Evolutionary conservation across 345 rosid genomes (phyloP).

Genomic region (Alliaria petiolata): DNA sequence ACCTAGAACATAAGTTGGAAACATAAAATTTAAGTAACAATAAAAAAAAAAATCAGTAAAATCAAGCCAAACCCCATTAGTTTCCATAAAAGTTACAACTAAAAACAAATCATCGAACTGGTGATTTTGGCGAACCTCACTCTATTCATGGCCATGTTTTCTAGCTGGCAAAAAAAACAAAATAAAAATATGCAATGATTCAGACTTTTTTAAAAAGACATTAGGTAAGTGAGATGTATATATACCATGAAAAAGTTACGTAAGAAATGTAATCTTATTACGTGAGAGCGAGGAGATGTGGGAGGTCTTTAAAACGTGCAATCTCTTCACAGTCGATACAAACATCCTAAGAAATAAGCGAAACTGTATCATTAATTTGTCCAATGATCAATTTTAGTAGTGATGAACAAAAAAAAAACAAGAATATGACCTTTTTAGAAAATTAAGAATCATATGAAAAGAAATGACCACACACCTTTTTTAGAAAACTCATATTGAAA

Average conservation of each 20-base stretch:
- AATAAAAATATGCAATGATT: neutral
- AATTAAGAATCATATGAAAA: neutral
- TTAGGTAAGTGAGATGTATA: neutral
- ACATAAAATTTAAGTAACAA: too few relatives aligned
- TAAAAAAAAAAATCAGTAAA: conserved; percentile 4
- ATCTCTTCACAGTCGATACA: conserved; percentile 87
- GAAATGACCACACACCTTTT: neutral
- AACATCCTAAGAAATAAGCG: conserved; percentile 65
- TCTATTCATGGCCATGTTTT: conserved; percentile 19
- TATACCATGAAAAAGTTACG: neutral
- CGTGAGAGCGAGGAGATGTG: conserved; percentile 35
- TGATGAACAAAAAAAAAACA: neutral
- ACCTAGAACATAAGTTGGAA: neutral
- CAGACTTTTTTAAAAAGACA: too few relatives aligned
- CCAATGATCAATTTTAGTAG: neutral
- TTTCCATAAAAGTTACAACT: conserved; percentile 15
- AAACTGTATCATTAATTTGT: neutral
- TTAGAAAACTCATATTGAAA: conserved; percentile 27
- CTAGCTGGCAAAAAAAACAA: conserved; percentile 7
- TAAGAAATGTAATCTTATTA: conserved; percentile 11
- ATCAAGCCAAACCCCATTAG: conserved; percentile 19
- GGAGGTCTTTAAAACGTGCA: conserved; percentile 86
- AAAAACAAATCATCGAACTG: neutral
- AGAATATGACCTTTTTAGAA: neutral
- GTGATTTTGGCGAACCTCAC: conserved; percentile 6